Evolutionary conservation across 176 grass and related monocot species (phyloP).

Genomic region (Neostapfia colusana): DNA sequence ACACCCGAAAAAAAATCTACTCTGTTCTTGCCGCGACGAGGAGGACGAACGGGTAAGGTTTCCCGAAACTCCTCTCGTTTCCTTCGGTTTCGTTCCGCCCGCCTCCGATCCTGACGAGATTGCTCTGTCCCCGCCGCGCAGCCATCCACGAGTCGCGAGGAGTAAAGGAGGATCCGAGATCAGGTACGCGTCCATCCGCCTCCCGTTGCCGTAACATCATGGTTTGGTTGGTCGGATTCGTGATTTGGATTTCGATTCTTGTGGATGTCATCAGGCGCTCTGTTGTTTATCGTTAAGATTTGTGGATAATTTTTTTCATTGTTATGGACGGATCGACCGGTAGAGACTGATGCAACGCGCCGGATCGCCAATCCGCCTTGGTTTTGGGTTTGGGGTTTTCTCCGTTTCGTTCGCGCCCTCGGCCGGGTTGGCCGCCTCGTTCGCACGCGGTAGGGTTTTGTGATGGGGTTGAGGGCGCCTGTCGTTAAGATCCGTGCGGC

Average conservation of each 20-base stretch:
- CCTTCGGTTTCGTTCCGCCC: background rate
- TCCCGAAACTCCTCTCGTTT: background rate
- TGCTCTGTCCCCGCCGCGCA: background rate
- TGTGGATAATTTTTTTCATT: background rate
- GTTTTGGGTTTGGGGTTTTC: background rate
- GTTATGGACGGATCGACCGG: too few species aligned
- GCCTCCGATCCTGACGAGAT: constrained; percentile 26
- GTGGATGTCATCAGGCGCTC: background rate
- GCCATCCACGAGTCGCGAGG: background rate
- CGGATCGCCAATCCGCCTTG: background rate
- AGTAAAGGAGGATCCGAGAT: background rate
- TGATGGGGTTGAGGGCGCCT: background rate
- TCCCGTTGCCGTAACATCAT: background rate
- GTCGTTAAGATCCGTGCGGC: constrained; percentile 36
- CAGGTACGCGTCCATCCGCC: constrained; percentile 25
- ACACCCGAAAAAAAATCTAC: background rate
- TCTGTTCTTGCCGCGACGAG: constrained; percentile 9
- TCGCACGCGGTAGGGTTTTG: constrained; percentile 39
- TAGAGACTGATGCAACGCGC: background rate
- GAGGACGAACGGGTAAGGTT: constrained; percentile 27
- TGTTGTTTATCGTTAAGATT: background rate
- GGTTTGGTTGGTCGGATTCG: background rate
- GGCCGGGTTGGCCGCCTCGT: background rate
- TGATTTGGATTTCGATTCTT: background rate
- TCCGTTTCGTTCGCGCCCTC: background rate